Base-by-base conservation (phyloP, 352 stramenopile species). In the Phytophthora brassicae region DNA sequence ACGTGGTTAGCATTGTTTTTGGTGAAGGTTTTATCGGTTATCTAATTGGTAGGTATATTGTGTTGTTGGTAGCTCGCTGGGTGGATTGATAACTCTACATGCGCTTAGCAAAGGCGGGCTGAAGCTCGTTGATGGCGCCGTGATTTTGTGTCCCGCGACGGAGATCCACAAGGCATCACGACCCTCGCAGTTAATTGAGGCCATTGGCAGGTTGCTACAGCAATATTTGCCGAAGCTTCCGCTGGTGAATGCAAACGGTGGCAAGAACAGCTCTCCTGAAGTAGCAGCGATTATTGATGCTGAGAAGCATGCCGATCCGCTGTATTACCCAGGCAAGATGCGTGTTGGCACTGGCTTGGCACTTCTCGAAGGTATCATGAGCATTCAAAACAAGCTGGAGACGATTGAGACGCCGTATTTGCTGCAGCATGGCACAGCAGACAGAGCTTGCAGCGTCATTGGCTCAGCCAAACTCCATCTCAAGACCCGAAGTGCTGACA, bases 271-370 rank as follows among this genome's bases (percentile, higher is more conserved):
- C 33, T 90, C 76, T 28, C 72, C 81, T 0, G 77, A 87, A 36
- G 70, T 90, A 29, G 81, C 73, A 2, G 77, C 75, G 13, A 19
- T 77, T 19, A 64, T 89, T 1, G 77, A 91, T 28, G 70, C 67
- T 5, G 68, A 84, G 29, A 90, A 90, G 51, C 59, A 60, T 14
- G 50, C 70, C 6, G 84, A 94, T 44, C 79, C 81, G 12, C 70
- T 91, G 38, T 92, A 90, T 51, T 94, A 94, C 53, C 74, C 79
- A 14, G 84, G 84, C 19, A 73, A 79, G 13, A 72, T 94, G 64
- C 81, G 82, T 35, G 76, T 94, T 47, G 84, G 84, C 56, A 92
- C 82, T 19, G 84, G 81, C 0, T 60, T 90, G 36, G 82, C 82
- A n/a, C 67, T 94, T 26, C 59, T 92, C 36, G 72, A 92, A 56